These are phyloP conservation scores for Coccomyxa subellipsoidea DNA, from an alignment of 163 green algal genomes.

Conservation along the genomic window DNA sequence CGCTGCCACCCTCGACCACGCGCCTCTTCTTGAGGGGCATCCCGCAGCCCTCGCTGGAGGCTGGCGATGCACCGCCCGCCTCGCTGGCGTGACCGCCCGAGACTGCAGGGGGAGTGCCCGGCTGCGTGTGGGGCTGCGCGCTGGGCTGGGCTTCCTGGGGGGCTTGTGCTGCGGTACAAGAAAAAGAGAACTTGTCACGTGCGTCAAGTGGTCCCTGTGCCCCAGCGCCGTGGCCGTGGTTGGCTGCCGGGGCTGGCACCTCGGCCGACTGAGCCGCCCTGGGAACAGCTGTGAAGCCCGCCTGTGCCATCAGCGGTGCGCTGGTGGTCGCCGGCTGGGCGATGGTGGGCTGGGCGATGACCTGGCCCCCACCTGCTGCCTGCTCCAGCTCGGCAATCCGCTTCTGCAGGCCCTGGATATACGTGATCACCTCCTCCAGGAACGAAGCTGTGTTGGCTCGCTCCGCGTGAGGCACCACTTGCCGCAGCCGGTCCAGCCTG, in stretches of 20 bases:
- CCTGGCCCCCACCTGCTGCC: background rate
- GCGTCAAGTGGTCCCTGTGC: background rate
- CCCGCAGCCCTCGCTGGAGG: slow-evolving; percentile 2
- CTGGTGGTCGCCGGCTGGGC: background rate
- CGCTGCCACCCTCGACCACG: background rate
- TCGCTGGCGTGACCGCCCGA: background rate
- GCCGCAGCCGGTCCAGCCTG: slow-evolving; percentile 64
- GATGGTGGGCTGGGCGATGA: background rate
- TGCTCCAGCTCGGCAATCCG: slow-evolving; percentile 47
- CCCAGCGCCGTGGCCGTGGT: background rate
- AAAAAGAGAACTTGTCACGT: background rate
- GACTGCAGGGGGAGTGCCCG: slow-evolving; percentile 4
- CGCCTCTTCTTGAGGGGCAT: slow-evolving; percentile 17
- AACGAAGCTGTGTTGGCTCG: slow-evolving; percentile 78
- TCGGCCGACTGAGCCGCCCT: background rate
- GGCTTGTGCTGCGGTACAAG: background rate
- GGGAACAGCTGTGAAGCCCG: background rate
- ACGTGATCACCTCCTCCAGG: slow-evolving; percentile 75
- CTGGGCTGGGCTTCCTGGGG: background rate
- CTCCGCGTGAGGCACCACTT: slow-evolving; percentile 67
- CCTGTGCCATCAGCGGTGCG: background rate
- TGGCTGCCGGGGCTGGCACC: background rate
- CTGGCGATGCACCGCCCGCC: background rate
- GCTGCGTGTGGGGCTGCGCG: background rate
- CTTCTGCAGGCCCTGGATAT: slow-evolving; percentile 61